Base-by-base conservation (phyloP, 169 alveolate genomes). In the Plasmodium inui region DNA sequence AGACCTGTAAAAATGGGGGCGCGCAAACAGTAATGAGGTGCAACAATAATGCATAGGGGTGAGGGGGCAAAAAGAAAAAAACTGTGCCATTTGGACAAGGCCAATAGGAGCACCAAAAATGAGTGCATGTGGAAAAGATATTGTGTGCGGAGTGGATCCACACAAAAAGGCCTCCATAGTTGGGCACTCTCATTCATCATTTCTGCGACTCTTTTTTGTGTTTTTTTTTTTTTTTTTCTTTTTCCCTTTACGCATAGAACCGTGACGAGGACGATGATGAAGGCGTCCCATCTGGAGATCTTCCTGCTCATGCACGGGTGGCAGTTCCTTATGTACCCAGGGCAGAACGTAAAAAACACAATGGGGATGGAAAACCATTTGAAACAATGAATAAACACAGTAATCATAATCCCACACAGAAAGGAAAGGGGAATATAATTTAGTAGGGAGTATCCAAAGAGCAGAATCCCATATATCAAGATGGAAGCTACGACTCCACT, bases 311-410 rank as follows among this genome's bases (percentile, higher is more conserved):
- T 91, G 50, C 96, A 82, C 14, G 98, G 98, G 73, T 95, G 97
- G 76, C 95, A 73, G 46, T 86, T 94, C 70, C 98, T 91, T 53
- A 96, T 92, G 32, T 94, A 61, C 46, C 92, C 96, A 9, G 98
- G 98, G 67, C 96, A 76, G 78, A 96, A 96, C n/a, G 97, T 94
- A 53, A 93, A 93, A 34, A 96, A 82, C 76, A 97, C 95, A 94
- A 96, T 96, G 14, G 98, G 98, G 14, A 96, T 79, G 19, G 97
- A 95, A 92, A 96, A 97, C 98, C 98, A 97, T 89, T 96, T 97
- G 95, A 97, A 97, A 55, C 98, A 96, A 92, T 97, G 98, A 81
- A 79, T 78, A 46, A 96, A 95, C 28, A 97, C 98, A 79, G 96
- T 85, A 57, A 97, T 88, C 98, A 97, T 97, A 74, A 97, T 95